Evolutionary conservation across 495 filamentous ascomycete species (phyloP).

Genomic region (Podospora tetraspora): DNA sequence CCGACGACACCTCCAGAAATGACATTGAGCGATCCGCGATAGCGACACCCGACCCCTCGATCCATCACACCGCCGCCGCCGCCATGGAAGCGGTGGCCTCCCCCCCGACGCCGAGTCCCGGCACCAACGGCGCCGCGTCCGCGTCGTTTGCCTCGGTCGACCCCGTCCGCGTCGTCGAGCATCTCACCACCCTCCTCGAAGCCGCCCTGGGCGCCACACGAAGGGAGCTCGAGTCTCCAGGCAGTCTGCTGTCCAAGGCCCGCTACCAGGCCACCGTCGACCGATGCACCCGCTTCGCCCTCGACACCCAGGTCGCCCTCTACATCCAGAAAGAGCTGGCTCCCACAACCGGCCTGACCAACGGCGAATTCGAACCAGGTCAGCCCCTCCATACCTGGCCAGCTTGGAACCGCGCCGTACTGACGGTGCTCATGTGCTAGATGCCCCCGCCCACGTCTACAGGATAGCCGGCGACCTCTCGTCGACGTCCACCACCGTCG

Average conservation of each 20-base stretch:
- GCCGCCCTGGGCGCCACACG: conserved; percentile 80
- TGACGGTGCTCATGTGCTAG: conserved; percentile 21
- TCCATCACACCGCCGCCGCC: conserved; percentile 3
- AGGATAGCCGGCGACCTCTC: conserved; percentile 75
- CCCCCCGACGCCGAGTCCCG: conserved; percentile 36
- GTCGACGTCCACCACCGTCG: conserved; percentile 68
- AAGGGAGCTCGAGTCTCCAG: conserved; percentile 69
- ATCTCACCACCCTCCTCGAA: conserved; percentile 71
- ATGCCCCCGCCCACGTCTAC: conserved; percentile 57
- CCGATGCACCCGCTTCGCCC: conserved; percentile 82
- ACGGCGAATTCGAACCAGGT: conserved; percentile 32
- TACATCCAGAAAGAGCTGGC: conserved; percentile 84
- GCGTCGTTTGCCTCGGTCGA: conserved; percentile 44
- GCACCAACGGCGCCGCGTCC: conserved; percentile 39
- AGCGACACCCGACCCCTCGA: conserved; percentile 1
- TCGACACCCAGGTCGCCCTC: conserved; percentile 76
- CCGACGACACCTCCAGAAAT: conserved; percentile 7
- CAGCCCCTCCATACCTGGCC: neutral
- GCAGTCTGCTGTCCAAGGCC: conserved; percentile 72
- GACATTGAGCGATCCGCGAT: conserved; percentile 14
- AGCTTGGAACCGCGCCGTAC: neutral
- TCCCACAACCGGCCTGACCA: conserved; percentile 33
- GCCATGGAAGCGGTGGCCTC: conserved; percentile 46
- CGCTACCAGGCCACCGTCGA: conserved; percentile 72
- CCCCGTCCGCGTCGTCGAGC: conserved; percentile 59